Conservation (phyloP, 108 stramenopile genomes). For the Nitzschia palea region DNA sequence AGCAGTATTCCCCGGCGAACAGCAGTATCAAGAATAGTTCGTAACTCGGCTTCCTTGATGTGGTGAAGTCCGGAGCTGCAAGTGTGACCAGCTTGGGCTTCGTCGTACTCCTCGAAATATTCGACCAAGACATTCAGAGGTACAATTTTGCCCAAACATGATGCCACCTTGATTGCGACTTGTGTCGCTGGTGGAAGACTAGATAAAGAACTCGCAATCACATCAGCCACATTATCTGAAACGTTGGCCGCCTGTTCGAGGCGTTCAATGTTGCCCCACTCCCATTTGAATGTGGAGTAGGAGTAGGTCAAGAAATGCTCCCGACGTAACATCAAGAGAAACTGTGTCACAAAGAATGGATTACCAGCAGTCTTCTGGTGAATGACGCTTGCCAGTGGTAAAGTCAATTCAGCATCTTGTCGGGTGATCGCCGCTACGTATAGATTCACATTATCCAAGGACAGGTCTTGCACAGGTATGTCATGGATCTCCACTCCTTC, state of each 20-base stretch:
- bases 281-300: conserved; percentile 41
- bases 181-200: conserved; percentile 11
- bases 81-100: not conserved
- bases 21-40: conserved; percentile 15
- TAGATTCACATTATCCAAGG: conserved; percentile 20
- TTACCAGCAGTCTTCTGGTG: conserved; percentile 61
- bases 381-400: conserved; percentile 38
- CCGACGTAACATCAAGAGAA: conserved; percentile 39
- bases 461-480: conserved; percentile 20
- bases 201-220: conserved; percentile 38
- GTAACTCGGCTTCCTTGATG: conserved; percentile 17
- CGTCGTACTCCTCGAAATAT: conserved; percentile 4
- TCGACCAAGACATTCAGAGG: conserved; percentile 18
- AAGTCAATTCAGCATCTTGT: not conserved
- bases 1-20: conserved; percentile 22
- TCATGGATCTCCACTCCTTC: conserved; percentile 1
- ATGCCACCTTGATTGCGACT: conserved; percentile 32
- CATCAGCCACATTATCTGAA: conserved; percentile 53
- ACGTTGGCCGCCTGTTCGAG: conserved; percentile 30
- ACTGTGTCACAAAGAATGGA: conserved; percentile 56
- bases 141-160: conserved; percentile 46
- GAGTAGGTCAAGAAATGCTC: conserved; percentile 39
- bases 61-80: not conserved
- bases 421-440: conserved; percentile 32
- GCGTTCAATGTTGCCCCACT: conserved; percentile 37